Evolutionary conservation across 2,329 filamentous ascomycete genomes (phyloP).

Genomic region (Phoma herbarum): DNA sequence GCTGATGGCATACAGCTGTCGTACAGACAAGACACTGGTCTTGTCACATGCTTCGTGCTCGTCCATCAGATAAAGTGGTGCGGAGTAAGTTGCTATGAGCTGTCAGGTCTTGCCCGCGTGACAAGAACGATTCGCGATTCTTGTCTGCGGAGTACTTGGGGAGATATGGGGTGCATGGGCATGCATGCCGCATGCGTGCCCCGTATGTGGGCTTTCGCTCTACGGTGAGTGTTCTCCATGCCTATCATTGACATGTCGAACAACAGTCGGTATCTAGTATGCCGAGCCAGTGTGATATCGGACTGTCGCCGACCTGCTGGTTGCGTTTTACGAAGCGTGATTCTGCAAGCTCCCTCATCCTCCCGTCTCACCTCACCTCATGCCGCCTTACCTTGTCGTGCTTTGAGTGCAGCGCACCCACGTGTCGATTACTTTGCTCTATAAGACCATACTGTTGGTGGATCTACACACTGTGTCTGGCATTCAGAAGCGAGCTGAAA

Average conservation of each 20-base stretch:
- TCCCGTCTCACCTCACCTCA: constrained; percentile 11
- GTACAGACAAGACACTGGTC: background rate
- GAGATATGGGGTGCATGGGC: constrained; percentile 5
- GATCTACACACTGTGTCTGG: constrained; percentile 7
- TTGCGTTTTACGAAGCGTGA: background rate
- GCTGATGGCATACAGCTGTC: background rate
- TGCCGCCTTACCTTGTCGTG: background rate
- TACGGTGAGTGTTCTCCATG: background rate
- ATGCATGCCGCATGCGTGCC: constrained; percentile 2
- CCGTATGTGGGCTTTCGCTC: background rate
- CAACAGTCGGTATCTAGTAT: background rate
- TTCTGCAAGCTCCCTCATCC: constrained; percentile 10
- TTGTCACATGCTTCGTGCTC: background rate
- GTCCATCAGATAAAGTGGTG: constrained; percentile 6
- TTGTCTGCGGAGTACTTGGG: constrained; percentile 2
- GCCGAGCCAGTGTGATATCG: background rate
- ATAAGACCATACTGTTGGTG: background rate
- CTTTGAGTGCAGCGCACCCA: constrained; percentile 8
- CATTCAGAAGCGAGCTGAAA: background rate
- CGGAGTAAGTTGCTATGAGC: background rate
- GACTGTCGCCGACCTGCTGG: background rate
- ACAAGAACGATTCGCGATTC: constrained; percentile 10
- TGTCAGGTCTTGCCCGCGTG: background rate
- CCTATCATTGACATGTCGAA: constrained; percentile 1
- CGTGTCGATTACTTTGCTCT: background rate